Percentiles rank a stretch among this genome's conserved stretches.
Conservation (phyloP, 495 filamentous ascomycete genomes). For the Lepidopterella palustris region DNA sequence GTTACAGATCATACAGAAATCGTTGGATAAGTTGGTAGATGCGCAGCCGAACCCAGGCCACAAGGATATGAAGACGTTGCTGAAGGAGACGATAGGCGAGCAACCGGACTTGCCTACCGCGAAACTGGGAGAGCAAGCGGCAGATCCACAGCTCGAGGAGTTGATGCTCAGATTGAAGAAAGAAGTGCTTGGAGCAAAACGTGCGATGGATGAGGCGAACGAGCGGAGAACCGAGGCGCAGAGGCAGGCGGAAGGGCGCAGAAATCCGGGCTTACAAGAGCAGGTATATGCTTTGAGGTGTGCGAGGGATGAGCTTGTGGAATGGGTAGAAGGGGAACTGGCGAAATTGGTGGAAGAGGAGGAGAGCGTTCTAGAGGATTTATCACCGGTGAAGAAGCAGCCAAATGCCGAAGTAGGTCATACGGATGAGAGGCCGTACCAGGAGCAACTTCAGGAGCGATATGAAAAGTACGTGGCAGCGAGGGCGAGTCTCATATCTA, state of each 20-base stretch:
- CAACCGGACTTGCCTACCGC: constrained; percentile 18
- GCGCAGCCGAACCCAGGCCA: not conserved
- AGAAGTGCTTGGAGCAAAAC: constrained; percentile 21
- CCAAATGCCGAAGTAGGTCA: not conserved
- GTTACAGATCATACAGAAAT: constrained; percentile 20
- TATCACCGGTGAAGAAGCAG: constrained; percentile 17
- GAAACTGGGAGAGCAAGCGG: constrained; percentile 11
- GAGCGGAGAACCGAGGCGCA: constrained; percentile 1
- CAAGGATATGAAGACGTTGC: constrained; percentile 7
- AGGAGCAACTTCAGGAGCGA: not conserved
- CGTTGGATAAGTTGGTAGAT: constrained; percentile 22
- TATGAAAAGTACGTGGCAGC: not conserved
- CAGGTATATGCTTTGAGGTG: constrained; percentile 29
- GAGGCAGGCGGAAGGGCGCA: not conserved
- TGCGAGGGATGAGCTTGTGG: constrained; percentile 32
- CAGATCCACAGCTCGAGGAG: constrained; percentile 2
- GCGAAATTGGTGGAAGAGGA: constrained; percentile 29
- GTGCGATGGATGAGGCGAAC: constrained; percentile 14
- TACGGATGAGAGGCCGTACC: not conserved
- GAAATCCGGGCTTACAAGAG: constrained; percentile 2
- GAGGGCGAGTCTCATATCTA: not conserved
- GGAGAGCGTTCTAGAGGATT: constrained; percentile 15
- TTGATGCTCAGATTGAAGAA: constrained; percentile 20
- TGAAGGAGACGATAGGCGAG: constrained; percentile 20
- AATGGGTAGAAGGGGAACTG: constrained; percentile 35